Evolutionary conservation across 768 basidiomycete genomes (phyloP).

Genomic region (Mycena pura): DNA sequence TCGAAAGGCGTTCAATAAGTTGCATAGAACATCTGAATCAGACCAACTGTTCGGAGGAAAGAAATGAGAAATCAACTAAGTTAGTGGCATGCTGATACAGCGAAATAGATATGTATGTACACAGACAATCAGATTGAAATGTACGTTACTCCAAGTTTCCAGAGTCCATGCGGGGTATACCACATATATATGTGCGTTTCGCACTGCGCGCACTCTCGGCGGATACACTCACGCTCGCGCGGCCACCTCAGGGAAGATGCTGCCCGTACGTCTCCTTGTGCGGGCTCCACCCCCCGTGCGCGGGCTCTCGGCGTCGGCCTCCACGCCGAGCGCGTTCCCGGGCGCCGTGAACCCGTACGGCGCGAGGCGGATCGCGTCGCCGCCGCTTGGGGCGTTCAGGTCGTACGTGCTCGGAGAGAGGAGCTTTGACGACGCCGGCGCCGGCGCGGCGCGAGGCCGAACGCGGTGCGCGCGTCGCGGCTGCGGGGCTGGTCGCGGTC

Average conservation of each 20-base stretch:
- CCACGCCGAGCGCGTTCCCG: neutral
- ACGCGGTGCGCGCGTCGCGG: slow-evolving; percentile 44
- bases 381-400: neutral
- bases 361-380: slow-evolving; percentile 4
- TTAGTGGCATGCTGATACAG: too few relatives aligned
- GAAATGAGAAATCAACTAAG: too few relatives aligned
- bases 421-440: neutral
- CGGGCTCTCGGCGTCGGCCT: neutral
- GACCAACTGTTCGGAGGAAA: too few relatives aligned
- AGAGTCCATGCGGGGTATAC: too few relatives aligned
- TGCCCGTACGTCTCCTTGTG: too few relatives aligned
- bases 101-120: too few relatives aligned
- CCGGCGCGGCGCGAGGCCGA: slow-evolving; percentile 37
- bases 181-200: too few relatives aligned
- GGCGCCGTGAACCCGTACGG: slow-evolving; percentile 18
- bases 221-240: neutral
- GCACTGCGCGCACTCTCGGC: neutral
- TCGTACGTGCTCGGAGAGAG: neutral
- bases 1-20: too few relatives aligned
- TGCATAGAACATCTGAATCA: too few relatives aligned
- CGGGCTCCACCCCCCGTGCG: slow-evolving; percentile 8
- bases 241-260: neutral
- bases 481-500: slow-evolving; percentile 22
- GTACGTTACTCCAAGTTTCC: too few relatives aligned
- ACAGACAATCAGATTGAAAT: too few relatives aligned